Conservation (phyloP, 306 rosid genomes). For the Rosa persica region DNA sequence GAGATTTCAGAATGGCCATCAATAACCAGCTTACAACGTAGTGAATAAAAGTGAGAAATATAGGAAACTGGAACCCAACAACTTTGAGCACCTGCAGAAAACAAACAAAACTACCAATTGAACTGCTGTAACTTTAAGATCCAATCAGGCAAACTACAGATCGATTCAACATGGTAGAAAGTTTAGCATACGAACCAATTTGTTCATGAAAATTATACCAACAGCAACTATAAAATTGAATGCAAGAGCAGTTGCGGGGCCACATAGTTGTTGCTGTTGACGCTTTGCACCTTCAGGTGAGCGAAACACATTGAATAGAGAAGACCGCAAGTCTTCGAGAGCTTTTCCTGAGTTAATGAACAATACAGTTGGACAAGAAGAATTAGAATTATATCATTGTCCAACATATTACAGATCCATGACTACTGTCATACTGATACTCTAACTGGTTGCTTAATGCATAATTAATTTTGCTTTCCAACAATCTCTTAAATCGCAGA, state of each 20-base stretch:
- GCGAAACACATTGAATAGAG: constrained; percentile 59
- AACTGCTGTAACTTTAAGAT: constrained; percentile 23
- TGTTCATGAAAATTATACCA: constrained; percentile 76
- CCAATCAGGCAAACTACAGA: not conserved
- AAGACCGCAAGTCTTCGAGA: constrained; percentile 62
- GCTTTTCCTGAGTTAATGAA: constrained; percentile 54
- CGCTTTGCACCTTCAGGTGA: constrained; percentile 67
- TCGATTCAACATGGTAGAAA: constrained; percentile 19
- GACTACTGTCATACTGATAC: not conserved
- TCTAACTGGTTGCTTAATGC: not conserved
- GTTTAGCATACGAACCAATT: constrained; percentile 61
- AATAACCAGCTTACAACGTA: constrained; percentile 79
- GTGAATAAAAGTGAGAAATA: constrained; percentile 74
- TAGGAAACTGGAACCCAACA: constrained; percentile 71
- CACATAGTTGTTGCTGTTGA: constrained; percentile 64
- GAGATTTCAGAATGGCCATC: constrained; percentile 67
- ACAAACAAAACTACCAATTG: constrained; percentile 21
- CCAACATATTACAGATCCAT: constrained; percentile 4
- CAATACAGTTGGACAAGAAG: constrained; percentile 7
- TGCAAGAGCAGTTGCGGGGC: constrained; percentile 69
- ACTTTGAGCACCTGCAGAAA: constrained; percentile 74
- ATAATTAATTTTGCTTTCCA: constrained; percentile 1
- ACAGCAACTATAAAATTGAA: constrained; percentile 84
- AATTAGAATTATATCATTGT: not conserved
- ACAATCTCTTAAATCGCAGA: not conserved